Evolutionary conservation across 352 stramenopile genomes (phyloP).

Genomic region (Stephanocyclus meneghinianus): DNA sequence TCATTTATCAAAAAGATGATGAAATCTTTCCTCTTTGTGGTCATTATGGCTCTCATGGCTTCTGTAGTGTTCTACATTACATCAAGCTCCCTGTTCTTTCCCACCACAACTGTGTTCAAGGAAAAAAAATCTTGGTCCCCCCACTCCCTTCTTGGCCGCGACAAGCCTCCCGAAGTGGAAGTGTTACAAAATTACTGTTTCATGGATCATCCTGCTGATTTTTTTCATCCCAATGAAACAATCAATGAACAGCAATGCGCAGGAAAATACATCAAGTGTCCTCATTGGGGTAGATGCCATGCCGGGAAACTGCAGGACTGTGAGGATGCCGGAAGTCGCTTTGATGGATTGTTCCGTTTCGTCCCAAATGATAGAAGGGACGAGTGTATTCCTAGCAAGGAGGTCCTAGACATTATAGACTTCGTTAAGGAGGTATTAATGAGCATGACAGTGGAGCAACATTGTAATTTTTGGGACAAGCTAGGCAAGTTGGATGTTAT

Average conservation of each 20-base stretch:
- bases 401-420: conserved; percentile 13
- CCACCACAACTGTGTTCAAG: not conserved
- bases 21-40: not conserved
- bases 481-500: conserved; percentile 11
- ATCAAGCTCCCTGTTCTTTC: not conserved
- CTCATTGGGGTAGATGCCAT: conserved; percentile 46
- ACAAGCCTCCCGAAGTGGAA: not conserved
- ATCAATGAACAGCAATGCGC: conserved; percentile 14
- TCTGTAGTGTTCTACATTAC: not conserved
- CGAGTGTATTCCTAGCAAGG: conserved; percentile 20
- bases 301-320: conserved; percentile 39
- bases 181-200: conserved; percentile 28
- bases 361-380: conserved; percentile 25
- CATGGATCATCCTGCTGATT: conserved; percentile 39
- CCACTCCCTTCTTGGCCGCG: too few species aligned
- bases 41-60: conserved; percentile 5
- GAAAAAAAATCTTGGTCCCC: not conserved
- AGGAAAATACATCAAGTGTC: conserved; percentile 33
- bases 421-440: conserved; percentile 25
- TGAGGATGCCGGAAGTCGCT: conserved; percentile 20
- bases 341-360: conserved; percentile 21
- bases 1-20: not conserved
- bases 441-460: conserved; percentile 29
- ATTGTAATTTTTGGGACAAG: conserved; percentile 24
- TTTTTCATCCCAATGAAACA: conserved; percentile 19